Evolutionary conservation across 1,284 basidiomycete species (phyloP).

Genomic region (Singerocomus inundabilis): DNA sequence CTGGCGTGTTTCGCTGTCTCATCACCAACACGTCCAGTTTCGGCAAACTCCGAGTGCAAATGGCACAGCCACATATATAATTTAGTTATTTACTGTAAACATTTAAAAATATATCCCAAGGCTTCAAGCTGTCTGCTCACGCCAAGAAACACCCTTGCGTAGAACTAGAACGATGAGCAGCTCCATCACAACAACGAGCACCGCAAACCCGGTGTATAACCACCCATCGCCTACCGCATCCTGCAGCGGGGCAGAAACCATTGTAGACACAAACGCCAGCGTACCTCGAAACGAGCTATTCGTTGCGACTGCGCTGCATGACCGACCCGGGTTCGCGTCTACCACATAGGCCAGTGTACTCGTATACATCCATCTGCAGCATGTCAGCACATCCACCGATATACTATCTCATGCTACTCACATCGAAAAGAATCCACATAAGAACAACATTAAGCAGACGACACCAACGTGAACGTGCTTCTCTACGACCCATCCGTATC

Average conservation of each 20-base stretch:
- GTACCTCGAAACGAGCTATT: constrained; percentile 73
- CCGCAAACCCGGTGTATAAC: constrained; percentile 72
- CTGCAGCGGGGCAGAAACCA: constrained; percentile 67
- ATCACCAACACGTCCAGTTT: constrained; percentile 23
- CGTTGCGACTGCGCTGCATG: constrained; percentile 64
- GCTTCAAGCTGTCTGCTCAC: constrained; percentile 23
- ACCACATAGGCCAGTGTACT: constrained; percentile 75
- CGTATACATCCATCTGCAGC: constrained; percentile 62
- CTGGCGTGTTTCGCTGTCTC: constrained; percentile 28
- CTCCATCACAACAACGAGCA: constrained; percentile 53
- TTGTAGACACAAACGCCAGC: constrained; percentile 67
- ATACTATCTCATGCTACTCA: constrained; percentile 34
- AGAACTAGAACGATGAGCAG: constrained; percentile 54
- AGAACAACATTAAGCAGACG: constrained; percentile 61
- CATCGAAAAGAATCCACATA: constrained; percentile 71
- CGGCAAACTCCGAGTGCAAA: constrained; percentile 19
- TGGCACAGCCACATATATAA: constrained; percentile 20
- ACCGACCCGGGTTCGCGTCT: constrained; percentile 74
- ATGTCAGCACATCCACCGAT: constrained; percentile 18
- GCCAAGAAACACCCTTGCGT: constrained; percentile 46
- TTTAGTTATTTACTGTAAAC: constrained; percentile 13
- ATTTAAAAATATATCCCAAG: not conserved
- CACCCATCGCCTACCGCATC: constrained; percentile 66
- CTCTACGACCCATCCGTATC: constrained; percentile 77
- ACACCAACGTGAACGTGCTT: constrained; percentile 61